These are phyloP conservation scores for Ramalina peruviana DNA, from an alignment of 495 filamentous ascomycete species.

Conservation along the genomic window DNA sequence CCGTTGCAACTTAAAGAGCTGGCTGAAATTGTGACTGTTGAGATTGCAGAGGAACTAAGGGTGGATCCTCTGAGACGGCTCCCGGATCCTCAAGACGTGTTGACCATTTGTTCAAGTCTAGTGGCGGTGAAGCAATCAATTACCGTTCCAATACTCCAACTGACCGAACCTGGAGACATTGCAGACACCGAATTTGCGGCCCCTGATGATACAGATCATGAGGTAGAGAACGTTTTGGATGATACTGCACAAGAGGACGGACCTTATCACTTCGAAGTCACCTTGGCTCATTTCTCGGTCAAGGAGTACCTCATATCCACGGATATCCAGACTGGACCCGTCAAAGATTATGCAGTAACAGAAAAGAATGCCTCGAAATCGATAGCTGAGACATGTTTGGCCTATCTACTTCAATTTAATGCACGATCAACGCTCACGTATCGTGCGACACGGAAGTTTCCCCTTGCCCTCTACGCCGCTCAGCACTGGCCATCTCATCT, in stretches of 20 bases:
- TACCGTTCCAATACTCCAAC: too few relatives aligned
- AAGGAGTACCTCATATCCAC: background rate
- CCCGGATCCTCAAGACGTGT: slow-evolving; percentile 13
- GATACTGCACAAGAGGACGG: background rate
- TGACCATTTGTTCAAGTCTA: slow-evolving; percentile 22
- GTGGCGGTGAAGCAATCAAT: slow-evolving; percentile 8
- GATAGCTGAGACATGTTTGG: slow-evolving; percentile 9
- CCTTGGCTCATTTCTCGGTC: background rate
- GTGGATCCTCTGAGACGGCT: slow-evolving; percentile 18
- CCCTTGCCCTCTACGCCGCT: too few relatives aligned
- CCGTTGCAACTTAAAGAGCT: slow-evolving; percentile 22
- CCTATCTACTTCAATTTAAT: too few relatives aligned
- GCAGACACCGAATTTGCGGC: too few relatives aligned
- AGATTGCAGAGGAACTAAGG: slow-evolving; percentile 8
- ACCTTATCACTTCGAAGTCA: background rate
- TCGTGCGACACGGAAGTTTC: too few relatives aligned
- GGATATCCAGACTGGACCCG: background rate
- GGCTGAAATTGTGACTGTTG: slow-evolving; percentile 19
- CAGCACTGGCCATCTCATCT: too few relatives aligned
- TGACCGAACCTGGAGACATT: too few relatives aligned
- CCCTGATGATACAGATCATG: too few relatives aligned
- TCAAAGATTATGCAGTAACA: background rate
- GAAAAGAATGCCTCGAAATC: background rate
- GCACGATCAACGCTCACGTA: too few relatives aligned
- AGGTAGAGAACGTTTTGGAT: too few relatives aligned